phyloP scores from a whole-genome alignment of 306 rosid species.

The Trichosanthes cucumerina region DNA sequence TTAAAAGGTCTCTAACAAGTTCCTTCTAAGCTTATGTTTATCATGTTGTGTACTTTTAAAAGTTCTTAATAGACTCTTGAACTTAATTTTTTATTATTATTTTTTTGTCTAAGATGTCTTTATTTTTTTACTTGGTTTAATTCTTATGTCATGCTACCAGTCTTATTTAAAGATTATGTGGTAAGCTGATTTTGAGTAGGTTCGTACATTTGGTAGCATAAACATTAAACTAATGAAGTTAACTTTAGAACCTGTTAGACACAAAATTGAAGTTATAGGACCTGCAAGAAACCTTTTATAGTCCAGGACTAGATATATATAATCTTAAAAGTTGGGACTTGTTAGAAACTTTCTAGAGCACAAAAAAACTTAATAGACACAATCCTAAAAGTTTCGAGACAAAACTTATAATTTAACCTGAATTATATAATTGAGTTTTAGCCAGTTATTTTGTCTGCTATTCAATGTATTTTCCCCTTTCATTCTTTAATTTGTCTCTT shows the following conservation, averaged over 20 bases:
- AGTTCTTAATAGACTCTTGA: not conserved
- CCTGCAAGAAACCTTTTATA: not conserved
- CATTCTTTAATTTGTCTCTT: constrained; percentile 5
- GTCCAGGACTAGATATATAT: not conserved
- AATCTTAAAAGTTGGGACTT: not conserved
- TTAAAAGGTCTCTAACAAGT: not conserved
- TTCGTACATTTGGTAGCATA: not conserved
- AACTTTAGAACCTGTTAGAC: not conserved
- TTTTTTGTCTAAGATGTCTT: not conserved
- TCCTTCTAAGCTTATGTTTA: not conserved
- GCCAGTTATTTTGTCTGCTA: not conserved
- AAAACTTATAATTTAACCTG: not conserved
- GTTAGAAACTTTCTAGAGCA: not conserved
- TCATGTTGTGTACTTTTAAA: not conserved
- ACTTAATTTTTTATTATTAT: no score
- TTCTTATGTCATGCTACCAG: not conserved
- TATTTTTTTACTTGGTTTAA: not conserved
- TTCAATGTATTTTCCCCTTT: not conserved
- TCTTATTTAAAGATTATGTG: no score
- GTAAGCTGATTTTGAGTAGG: not conserved
- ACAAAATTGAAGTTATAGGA: not conserved
- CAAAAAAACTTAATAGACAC: not conserved
- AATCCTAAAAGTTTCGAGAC: not conserved
- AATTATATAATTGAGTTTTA: not conserved
- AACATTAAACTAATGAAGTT: not conserved